Conservation (phyloP, 805 yeast species). For the Kluyveromyces siamensis region DNA sequence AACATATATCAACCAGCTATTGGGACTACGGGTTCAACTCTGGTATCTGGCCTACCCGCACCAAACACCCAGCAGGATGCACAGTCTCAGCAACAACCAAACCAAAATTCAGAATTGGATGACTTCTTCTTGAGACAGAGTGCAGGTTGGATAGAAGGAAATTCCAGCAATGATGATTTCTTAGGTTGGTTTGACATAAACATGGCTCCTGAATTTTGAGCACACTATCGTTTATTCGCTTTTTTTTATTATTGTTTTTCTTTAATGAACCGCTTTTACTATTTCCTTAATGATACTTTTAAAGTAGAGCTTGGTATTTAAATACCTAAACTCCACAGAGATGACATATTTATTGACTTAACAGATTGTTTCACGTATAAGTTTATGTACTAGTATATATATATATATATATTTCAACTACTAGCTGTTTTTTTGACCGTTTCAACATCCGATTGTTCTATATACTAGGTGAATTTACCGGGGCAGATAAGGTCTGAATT, state of each 20-base stretch:
- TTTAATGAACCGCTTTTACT: not conserved
- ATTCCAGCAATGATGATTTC: conserved; percentile 60
- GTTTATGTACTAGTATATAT: no score
- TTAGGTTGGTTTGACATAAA: conserved; percentile 90
- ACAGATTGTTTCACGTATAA: no score
- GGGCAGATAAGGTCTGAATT: no score
- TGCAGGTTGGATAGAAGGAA: conserved; percentile 77
- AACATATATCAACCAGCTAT: conserved; percentile 4
- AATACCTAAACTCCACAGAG: not conserved
- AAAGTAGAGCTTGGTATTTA: not conserved
- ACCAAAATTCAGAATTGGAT: conserved; percentile 30
- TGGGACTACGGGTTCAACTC: conserved; percentile 4
- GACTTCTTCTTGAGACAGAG: conserved; percentile 73
- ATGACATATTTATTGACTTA: not conserved
- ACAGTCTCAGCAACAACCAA: not conserved
- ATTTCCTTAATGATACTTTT: not conserved
- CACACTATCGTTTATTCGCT: not conserved
- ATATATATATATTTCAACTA: no score
- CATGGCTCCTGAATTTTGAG: conserved; percentile 54
- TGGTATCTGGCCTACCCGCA: conserved; percentile 2
- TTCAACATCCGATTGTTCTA: no score
- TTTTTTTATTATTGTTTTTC: not conserved
- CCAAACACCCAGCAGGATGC: not conserved
- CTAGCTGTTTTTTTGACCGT: no score
- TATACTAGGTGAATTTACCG: no score